Percentiles rank a stretch among this genome's conserved stretches.
Evolutionary conservation across 768 basidiomycete species (phyloP).

Genomic region (Macrolepiota fuliginosa): DNA sequence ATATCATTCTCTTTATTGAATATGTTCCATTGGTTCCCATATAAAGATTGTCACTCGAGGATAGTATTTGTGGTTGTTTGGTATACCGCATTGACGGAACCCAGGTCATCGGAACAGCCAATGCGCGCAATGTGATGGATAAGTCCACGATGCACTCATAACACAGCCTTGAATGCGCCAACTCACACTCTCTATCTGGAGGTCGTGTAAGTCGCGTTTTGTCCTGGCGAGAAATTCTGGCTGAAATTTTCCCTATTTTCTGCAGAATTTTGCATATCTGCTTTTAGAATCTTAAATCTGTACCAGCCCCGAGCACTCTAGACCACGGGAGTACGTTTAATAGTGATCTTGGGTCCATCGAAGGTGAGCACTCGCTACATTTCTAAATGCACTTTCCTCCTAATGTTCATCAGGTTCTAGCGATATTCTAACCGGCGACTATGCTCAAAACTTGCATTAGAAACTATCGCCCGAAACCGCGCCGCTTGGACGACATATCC

Average conservation of each 20-base stretch:
- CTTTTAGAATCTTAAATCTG: not conserved
- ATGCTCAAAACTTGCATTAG: not conserved
- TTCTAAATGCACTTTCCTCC: too few species aligned
- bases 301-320: not conserved
- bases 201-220: not conserved
- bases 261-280: not conserved
- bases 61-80: not conserved
- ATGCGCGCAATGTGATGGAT: not conserved
- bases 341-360: not conserved
- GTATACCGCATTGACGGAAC: not conserved
- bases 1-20: too few species aligned
- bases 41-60: too few species aligned
- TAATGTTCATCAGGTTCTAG: too few species aligned
- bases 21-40: too few species aligned
- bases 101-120: not conserved
- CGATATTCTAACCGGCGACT: too few species aligned
- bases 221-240: not conserved
- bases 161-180: not conserved
- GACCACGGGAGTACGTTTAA: not conserved
- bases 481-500: not conserved
- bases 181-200: not conserved
- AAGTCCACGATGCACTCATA: constrained; percentile 6
- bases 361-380: not conserved
- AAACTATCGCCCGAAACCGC: not conserved
- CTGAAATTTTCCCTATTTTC: not conserved